Evolutionary conservation across 108 stramenopile species (phyloP), one percentile per base, ranked within the genome.

Genomic region (Skeletonema marinoi): DNA sequence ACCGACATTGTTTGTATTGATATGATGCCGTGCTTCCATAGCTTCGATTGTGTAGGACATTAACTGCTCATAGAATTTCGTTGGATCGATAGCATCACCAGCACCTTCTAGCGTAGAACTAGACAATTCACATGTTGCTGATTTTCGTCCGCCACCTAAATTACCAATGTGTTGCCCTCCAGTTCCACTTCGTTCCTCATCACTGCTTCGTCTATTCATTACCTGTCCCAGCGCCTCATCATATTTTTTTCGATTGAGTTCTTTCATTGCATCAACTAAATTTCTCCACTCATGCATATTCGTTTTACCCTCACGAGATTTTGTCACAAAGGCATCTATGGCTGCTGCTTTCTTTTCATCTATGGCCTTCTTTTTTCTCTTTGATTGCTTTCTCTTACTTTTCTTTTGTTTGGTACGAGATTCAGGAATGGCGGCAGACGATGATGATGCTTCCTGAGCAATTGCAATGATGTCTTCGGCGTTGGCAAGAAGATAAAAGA

Each of bases 61-160:
- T 25, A 82, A 54, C 29, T 75, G 56, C 21, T 66, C 32, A 32
- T 75, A 82, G 42, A 82, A 82, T 33, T 32, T 36, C 2, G 81
- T 63, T 32, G 81, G 81, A 75, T 82, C 81, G 32, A 81, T 74
- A 50, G 73, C 32, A 25, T 14, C n/a, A 44, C 39, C 19, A 61
- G 14, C 30, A 44, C 60, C 66, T 56, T 21, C n/a, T 8, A 56
- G 54, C 25, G 56, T 66, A 25, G 41, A 36, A 16, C 16, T 16
- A 25, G n/a, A 11, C 33, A 60, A 56, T 41, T 42, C 50, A 19
- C 29, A n/a, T 50, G 66, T 25, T n/a, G 31, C 54, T 17, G 11
- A 51, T 12, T 2, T 42, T 10, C 51, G 16, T 54, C 68, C 51
- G 12, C 68, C 68, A 29, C 68, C 68, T 7, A 68, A n/a, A 54